A percentile compares a stretch with the other conserved stretches of the same genome.
Evolutionary conservation across 2,329 filamentous ascomycete species (phyloP).

Genomic region (Dothideomycetes sp.): DNA sequence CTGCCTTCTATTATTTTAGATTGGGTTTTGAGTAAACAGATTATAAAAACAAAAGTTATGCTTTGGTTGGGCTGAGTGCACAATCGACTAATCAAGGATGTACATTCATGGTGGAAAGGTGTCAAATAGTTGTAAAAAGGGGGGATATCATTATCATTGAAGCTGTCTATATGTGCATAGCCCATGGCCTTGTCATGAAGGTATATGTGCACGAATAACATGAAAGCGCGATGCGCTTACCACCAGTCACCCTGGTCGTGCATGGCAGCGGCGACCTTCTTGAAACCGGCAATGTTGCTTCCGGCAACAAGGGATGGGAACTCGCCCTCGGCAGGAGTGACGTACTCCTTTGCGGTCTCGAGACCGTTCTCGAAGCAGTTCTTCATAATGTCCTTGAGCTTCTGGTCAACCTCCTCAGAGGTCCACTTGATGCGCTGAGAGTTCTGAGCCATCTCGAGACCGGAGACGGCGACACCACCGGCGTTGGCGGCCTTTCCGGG

Average conservation of each 20-base stretch:
- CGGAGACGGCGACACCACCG: slow-evolving; percentile 92
- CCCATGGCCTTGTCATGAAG: too few relatives aligned
- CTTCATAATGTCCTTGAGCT: slow-evolving; percentile 93
- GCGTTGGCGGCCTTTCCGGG: slow-evolving; percentile 94
- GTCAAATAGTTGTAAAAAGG: too few relatives aligned
- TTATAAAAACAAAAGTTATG: too few relatives aligned
- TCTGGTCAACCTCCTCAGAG: slow-evolving; percentile 76
- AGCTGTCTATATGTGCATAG: too few relatives aligned
- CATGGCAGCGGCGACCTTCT: slow-evolving; percentile 93
- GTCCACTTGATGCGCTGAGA: slow-evolving; percentile 78
- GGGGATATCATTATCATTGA: too few relatives aligned
- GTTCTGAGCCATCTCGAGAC: slow-evolving; percentile 99
- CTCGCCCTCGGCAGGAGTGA: slow-evolving; percentile 66
- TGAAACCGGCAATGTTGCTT: slow-evolving; percentile 94
- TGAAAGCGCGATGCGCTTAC: slow-evolving; percentile 14
- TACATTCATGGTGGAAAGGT: too few relatives aligned
- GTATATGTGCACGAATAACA: too few relatives aligned
- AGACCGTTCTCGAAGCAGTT: slow-evolving; percentile 83
- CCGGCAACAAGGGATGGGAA: slow-evolving; percentile 85
- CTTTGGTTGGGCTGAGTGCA: too few relatives aligned
- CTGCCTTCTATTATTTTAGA: too few relatives aligned
- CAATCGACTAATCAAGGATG: too few relatives aligned
- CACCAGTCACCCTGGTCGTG: slow-evolving; percentile 95
- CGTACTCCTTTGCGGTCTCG: slow-evolving; percentile 80
- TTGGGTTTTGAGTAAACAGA: too few relatives aligned